These are phyloP conservation scores for Aspergillus sp. DNA, from an alignment of 2,329 filamentous ascomycete species.

Conservation along the genomic window DNA sequence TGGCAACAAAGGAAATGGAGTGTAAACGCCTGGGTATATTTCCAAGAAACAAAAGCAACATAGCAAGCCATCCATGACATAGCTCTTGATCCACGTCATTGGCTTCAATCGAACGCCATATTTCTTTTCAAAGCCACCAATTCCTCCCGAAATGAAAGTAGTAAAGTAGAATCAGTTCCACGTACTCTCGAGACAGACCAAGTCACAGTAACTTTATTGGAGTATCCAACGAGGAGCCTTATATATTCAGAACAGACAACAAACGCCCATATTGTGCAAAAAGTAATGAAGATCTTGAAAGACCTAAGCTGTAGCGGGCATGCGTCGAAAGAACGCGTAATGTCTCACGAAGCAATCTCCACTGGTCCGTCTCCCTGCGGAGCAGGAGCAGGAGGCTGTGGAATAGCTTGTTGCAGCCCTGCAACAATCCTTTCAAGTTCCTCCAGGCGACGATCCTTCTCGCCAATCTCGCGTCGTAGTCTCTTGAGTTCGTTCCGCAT, in stretches of 20 bases:
- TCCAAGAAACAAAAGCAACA: conserved; percentile 20
- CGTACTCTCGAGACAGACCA: conserved; percentile 16
- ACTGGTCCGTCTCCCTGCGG: conserved; percentile 8
- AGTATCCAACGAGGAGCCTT: conserved; percentile 12
- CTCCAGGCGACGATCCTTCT: conserved; percentile 41
- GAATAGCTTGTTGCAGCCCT: conserved; percentile 31
- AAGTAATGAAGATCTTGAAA: conserved; percentile 5
- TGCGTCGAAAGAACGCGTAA: background rate
- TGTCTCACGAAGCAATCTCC: conserved; percentile 3
- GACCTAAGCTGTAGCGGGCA: conserved; percentile 4
- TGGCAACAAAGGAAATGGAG: conserved; percentile 9
- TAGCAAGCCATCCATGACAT: conserved; percentile 21
- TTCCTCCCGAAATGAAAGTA: background rate
- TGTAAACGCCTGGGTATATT: conserved; percentile 30
- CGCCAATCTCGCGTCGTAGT: conserved; percentile 58
- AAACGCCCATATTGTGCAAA: conserved; percentile 31
- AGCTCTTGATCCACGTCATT: conserved; percentile 23
- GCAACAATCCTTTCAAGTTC: conserved; percentile 35
- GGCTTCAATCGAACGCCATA: conserved; percentile 28
- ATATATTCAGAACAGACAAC: conserved; percentile 12
- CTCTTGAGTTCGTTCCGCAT: conserved; percentile 61
- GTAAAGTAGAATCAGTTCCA: conserved; percentile 6
- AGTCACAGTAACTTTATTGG: conserved; percentile 16
- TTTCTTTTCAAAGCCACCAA: conserved; percentile 18
- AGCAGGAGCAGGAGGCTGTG: conserved; percentile 18